These are phyloP conservation scores for Colletotrichum horii DNA, from an alignment of 2,329 filamentous ascomycete species.

Conservation along the genomic window DNA sequence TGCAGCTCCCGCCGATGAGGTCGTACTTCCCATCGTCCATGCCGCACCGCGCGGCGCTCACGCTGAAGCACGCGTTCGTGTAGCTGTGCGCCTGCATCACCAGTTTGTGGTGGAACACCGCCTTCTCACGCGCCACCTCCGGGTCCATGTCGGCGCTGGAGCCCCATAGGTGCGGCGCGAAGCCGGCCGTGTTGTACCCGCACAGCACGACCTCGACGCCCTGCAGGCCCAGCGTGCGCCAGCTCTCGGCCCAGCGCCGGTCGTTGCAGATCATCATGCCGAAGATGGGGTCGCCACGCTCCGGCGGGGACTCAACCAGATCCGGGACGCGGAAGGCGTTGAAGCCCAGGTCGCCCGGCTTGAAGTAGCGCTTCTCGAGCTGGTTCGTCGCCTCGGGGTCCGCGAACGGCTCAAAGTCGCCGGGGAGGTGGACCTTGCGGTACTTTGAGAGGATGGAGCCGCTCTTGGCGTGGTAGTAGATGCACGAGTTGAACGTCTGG, in stretches of 20 bases:
- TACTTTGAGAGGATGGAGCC: conserved; percentile 53
- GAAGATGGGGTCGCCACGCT: conserved; percentile 55
- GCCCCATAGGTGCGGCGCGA: conserved; percentile 46
- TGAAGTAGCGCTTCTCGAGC: conserved; percentile 61
- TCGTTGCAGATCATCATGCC: conserved; percentile 64
- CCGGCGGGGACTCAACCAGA: conserved; percentile 41
- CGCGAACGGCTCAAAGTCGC: conserved; percentile 54
- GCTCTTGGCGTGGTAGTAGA: conserved; percentile 54
- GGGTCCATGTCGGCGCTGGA: conserved; percentile 34
- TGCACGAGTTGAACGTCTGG: conserved; percentile 49
- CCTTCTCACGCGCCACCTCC: conserved; percentile 42
- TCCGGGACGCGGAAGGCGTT: conserved; percentile 55
- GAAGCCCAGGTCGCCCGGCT: conserved; percentile 57
- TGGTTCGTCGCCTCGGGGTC: conserved; percentile 55
- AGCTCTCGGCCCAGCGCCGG: conserved; percentile 57
- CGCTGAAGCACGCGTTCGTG: conserved; percentile 56
- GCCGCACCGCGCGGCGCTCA: conserved; percentile 54
- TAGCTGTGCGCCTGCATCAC: conserved; percentile 58
- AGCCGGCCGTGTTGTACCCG: conserved; percentile 57
- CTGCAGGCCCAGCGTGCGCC: conserved; percentile 53
- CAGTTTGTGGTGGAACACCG: conserved; percentile 56
- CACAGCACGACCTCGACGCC: conserved; percentile 37
- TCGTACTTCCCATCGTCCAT: conserved; percentile 42
- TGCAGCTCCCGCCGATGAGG: conserved; percentile 54
- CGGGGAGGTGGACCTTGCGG: conserved; percentile 60